Evolutionary conservation across 1,284 basidiomycete species (phyloP), one percentile per base, ranked within the genome.

Genomic region (Sutorius eximius): DNA sequence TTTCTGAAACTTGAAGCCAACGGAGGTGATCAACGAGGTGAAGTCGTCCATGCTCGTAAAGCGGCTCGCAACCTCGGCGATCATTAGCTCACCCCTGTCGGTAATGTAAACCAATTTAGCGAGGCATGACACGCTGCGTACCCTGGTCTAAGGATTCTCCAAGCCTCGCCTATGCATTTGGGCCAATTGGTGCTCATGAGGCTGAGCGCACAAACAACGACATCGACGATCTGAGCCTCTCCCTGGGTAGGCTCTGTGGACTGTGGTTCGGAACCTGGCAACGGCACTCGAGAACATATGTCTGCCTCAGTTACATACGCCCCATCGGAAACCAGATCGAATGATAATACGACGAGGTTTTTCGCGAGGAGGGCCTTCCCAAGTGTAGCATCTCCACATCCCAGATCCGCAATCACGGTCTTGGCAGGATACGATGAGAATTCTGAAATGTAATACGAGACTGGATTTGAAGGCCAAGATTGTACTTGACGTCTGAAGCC

Each of bases 171-270:
- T 36, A 98, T 81, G 69, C 93, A 95, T 24, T 81, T 82, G 15
- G 93, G 82, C 97, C 97, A 99, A 70, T 99, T 98, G 11, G 88
- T 93, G 36, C 93, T 92, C 97, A 99, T 99, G 57, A 99, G 77
- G 65, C 93, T 96, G 57, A 99, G 78, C 41, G 95, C 93, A 70
- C 95, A 99, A 29, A 99, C 88, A 1, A 87, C 94, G 6, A 92
- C 87, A 67, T 99, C 96, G 3, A 92, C 92, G 6, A 97, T 72
- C 59, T 91, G 83, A n/a, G 81, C 86, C 59, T 81, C 75, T 18
- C 83, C 82, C 37, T 70, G 66, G 6, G 70, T 71, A 50, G 74
- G 74, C 48, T 74, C 77, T 33, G 73, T 67, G 9, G 73, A 73
- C 22, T 60, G 63, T n/a, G 74, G 79, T 57, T 89, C 86, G 10